Conservation (phyloP, 306 rosid species). For the Notholithocarpus densiflorus region DNA sequence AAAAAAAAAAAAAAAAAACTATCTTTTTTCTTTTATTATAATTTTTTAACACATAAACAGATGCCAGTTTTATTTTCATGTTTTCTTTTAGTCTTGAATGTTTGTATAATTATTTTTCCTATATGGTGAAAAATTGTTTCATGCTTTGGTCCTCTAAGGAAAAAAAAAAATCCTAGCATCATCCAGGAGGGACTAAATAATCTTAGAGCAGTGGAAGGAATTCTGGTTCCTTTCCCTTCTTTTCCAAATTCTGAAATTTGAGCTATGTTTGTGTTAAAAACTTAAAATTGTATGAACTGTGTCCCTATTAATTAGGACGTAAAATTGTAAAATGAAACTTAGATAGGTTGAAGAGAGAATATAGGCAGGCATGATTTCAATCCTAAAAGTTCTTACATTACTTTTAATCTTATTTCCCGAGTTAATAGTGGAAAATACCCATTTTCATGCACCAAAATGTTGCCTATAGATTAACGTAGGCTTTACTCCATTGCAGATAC, state of each 20-base stretch:
- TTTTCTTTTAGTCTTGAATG: too few species aligned
- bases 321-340: neutral
- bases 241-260: neutral
- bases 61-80: too few species aligned
- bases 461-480: neutral
- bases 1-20: too few species aligned
- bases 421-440: neutral
- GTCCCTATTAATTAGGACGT: neutral
- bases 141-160: too few species aligned
- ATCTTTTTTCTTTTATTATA: too few species aligned
- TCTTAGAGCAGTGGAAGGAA: neutral
- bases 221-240: neutral
- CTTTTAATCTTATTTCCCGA: neutral
- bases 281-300: neutral
- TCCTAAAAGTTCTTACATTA: neutral
- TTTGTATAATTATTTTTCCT: too few species aligned
- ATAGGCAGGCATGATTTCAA: neutral
- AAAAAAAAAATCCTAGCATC: too few species aligned
- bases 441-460: neutral
- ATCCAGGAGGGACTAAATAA: neutral
- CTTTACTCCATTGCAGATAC: conserved; percentile 22
- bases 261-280: neutral
- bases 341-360: neutral
- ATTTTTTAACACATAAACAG: too few species aligned
- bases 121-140: too few species aligned